Evolutionary conservation across 2,329 filamentous ascomycete species (phyloP).

Genomic region (Stagonosporopsis chrysanthemi): DNA sequence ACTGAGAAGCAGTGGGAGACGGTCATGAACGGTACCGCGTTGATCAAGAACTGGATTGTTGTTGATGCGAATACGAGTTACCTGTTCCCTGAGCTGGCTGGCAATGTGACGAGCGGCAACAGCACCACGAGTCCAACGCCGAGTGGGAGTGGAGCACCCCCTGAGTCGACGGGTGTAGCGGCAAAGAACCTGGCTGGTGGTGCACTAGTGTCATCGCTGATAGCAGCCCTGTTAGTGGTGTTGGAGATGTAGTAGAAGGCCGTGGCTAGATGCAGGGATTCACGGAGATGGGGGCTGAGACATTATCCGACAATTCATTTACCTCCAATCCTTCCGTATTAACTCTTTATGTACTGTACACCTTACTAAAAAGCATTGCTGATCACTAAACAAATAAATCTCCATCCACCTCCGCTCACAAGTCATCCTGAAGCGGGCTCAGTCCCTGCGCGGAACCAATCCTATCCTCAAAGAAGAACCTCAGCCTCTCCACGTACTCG

Average conservation of each 20-base stretch:
- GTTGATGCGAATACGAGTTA: slow-evolving; percentile 43
- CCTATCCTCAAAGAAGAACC: slow-evolving; percentile 53
- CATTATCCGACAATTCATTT: neutral
- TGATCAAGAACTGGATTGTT: slow-evolving; percentile 46
- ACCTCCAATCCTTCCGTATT: neutral
- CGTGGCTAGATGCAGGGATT: neutral
- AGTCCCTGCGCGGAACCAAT: slow-evolving; percentile 55
- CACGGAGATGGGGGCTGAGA: neutral
- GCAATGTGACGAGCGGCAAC: slow-evolving; percentile 25
- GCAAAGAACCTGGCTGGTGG: neutral
- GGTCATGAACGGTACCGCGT: slow-evolving; percentile 42
- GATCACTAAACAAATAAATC: neutral
- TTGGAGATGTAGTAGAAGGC: neutral
- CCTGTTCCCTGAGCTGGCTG: slow-evolving; percentile 38
- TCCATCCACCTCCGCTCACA: neutral
- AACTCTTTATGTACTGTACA: neutral
- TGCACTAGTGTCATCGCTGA: neutral
- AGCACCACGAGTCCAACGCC: neutral
- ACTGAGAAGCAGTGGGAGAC: slow-evolving; percentile 37
- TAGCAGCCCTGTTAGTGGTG: neutral
- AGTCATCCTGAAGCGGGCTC: slow-evolving; percentile 46
- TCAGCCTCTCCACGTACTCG: slow-evolving; percentile 51
- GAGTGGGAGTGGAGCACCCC: neutral
- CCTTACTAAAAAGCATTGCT: neutral
- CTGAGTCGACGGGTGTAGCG: slow-evolving; percentile 7